A percentile compares a stretch with the other conserved stretches of the same genome.
Evolutionary conservation across 805 yeast genomes (phyloP).

Genomic region (Myxozyma mucilagina): DNA sequence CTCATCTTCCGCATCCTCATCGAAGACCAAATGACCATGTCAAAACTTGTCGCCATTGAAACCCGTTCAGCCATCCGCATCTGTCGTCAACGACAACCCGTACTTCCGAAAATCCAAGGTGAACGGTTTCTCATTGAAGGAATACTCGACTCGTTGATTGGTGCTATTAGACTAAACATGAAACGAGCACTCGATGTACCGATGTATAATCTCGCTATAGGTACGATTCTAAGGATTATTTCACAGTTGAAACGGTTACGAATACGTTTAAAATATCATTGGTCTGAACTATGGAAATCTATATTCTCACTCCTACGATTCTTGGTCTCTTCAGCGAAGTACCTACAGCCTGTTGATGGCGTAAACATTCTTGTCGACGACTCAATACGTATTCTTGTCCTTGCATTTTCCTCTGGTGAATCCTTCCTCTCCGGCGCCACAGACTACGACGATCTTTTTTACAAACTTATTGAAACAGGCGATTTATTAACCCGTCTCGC

Average conservation of each 20-base stretch:
- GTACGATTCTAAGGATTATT: conserved; percentile 22
- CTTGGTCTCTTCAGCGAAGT: conserved; percentile 18
- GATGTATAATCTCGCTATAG: conserved; percentile 33
- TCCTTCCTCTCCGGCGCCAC: conserved; percentile 38
- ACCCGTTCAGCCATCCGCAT: conserved; percentile 14
- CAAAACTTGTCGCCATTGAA: conserved; percentile 8
- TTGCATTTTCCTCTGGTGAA: conserved; percentile 39
- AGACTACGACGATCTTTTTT: conserved; percentile 40
- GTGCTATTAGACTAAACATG: conserved; percentile 40
- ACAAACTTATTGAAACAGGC: conserved; percentile 36
- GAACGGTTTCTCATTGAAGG: conserved; percentile 40
- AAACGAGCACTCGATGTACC: conserved; percentile 35
- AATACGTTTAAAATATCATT: conserved; percentile 37
- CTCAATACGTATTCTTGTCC: conserved; percentile 33
- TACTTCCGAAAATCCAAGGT: conserved; percentile 35
- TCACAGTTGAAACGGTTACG: conserved; percentile 27
- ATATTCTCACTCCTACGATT: conserved; percentile 38
- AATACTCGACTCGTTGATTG: conserved; percentile 39
- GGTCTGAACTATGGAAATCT: conserved; percentile 45
- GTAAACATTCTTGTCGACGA: conserved; percentile 32
- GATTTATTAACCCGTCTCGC: conserved; percentile 34
- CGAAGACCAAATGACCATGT: conserved; percentile 34
- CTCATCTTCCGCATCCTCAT: conserved; percentile 39
- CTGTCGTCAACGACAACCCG: conserved; percentile 35
- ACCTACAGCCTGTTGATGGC: conserved; percentile 11